Conservation (phyloP, 2,329 filamentous ascomycete species). For the Penicillium verrucosum region DNA sequence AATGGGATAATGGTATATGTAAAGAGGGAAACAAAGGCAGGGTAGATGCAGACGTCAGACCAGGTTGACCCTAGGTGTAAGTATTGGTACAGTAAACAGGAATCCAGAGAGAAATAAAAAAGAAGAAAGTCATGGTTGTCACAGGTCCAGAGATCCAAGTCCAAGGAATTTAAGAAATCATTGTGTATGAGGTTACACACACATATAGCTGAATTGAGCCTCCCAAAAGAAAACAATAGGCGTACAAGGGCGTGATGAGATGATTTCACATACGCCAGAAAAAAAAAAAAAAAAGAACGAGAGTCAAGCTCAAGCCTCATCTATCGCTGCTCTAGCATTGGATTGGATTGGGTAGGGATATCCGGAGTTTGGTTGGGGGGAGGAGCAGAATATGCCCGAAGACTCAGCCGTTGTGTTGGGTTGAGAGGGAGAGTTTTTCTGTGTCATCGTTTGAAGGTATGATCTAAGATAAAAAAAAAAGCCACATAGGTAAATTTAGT, state of each 20-base stretch:
- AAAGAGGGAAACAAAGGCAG: neutral
- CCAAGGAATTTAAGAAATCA: neutral
- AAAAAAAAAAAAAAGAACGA: neutral
- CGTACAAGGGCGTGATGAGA: neutral
- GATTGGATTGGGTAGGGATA: neutral
- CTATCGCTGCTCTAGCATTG: conserved; percentile 5
- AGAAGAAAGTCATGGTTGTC: neutral
- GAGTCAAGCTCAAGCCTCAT: neutral
- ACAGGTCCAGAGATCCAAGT: neutral
- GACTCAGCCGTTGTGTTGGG: neutral
- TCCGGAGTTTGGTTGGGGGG: neutral
- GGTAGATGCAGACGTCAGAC: conserved; percentile 2
- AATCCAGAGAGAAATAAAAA: neutral
- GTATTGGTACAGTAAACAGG: conserved; percentile 2
- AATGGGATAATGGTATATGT: conserved; percentile 8
- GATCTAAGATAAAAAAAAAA: conserved; percentile 11
- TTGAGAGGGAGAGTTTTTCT: conserved; percentile 11
- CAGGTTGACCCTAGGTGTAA: neutral
- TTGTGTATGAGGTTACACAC: neutral
- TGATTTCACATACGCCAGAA: neutral
- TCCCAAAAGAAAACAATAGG: conserved; percentile 4
- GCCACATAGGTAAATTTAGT: conserved; percentile 34
- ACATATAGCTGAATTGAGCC: neutral
- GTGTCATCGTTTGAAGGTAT: conserved; percentile 13
- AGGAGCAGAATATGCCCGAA: neutral